A percentile compares a stretch with the other conserved stretches of the same genome.
phyloP scores from a whole-genome alignment of 164 flowering plant species.

The Dillenia turbinata region DNA sequence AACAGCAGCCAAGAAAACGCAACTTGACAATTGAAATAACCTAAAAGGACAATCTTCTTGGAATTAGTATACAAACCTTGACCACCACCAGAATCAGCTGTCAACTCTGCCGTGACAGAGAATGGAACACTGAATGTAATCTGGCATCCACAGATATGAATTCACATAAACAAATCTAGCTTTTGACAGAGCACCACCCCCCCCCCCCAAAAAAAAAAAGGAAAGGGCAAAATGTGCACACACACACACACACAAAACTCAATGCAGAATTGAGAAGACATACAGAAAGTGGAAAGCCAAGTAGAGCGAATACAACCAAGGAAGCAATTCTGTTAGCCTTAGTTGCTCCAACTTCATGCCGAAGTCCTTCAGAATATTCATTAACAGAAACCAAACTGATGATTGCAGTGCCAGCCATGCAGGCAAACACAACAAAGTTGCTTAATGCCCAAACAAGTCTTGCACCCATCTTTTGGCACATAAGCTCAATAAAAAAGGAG shows the following conservation, averaged over 20 bases:
- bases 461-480: conserved; percentile 82
- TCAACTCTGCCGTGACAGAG: conserved; percentile 84
- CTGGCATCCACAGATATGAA: conserved; percentile 36
- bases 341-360: conserved; percentile 57
- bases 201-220: neutral
- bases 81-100: conserved; percentile 95
- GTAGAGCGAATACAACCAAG: conserved; percentile 74
- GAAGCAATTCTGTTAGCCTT: conserved; percentile 50
- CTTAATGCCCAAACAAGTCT: conserved; percentile 88
- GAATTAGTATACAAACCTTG: conserved; percentile 58
- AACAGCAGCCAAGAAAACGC: conserved; percentile 3
- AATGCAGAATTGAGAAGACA: conserved; percentile 17
- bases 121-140: conserved; percentile 94
- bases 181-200: neutral
- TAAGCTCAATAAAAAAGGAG: conserved; percentile 87
- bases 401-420: conserved; percentile 88
- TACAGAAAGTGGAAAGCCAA: conserved; percentile 95
- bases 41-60: neutral
- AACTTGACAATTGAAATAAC: conserved; percentile 4
- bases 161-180: neutral
- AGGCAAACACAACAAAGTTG: conserved; percentile 82
- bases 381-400: conserved; percentile 64
- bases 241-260: neutral
- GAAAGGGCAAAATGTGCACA: neutral
- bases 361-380: conserved; percentile 50